Percentiles rank a stretch among this genome's conserved stretches.
phyloP scores from a whole-genome alignment of 352 stramenopile species.

The Lagenidium giganteum region DNA sequence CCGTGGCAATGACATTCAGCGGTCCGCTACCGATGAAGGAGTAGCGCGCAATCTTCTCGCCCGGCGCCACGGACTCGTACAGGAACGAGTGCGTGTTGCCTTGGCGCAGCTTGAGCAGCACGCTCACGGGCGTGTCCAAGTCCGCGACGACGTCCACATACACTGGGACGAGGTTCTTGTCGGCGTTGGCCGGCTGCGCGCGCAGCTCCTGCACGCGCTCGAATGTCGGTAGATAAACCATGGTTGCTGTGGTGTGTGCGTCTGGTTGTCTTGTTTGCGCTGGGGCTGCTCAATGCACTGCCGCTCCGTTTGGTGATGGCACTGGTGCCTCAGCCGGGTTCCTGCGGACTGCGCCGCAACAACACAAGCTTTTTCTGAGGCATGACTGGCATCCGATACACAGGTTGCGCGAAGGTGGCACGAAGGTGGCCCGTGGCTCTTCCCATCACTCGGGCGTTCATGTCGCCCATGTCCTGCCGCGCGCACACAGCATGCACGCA shows the following conservation, averaged over 20 bases:
- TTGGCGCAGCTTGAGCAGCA: slow-evolving; percentile 82
- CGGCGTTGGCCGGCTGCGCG: slow-evolving; percentile 39
- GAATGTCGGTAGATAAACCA: slow-evolving; percentile 54
- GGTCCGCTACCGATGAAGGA: slow-evolving; percentile 86
- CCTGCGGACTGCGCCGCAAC: no score
- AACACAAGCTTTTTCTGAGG: no score
- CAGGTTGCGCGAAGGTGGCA: slow-evolving; percentile 4
- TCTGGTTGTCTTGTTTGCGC: background rate
- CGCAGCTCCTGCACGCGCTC: slow-evolving; percentile 63
- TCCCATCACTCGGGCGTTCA: no score
- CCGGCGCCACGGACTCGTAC: slow-evolving; percentile 79
- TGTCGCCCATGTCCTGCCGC: no score
- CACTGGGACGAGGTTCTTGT: slow-evolving; percentile 84
- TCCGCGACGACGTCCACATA: slow-evolving; percentile 82
- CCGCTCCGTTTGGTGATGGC: no score
- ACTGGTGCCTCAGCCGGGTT: no score
- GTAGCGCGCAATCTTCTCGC: slow-evolving; percentile 85
- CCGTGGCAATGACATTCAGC: slow-evolving; percentile 71
- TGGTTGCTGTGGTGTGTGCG: slow-evolving; percentile 12
- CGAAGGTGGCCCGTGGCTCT: slow-evolving; percentile 22
- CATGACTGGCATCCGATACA: slow-evolving; percentile 19
- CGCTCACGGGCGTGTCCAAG: slow-evolving; percentile 85
- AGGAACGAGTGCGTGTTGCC: slow-evolving; percentile 82
- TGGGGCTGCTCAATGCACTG: background rate
- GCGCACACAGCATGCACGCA: no score